phyloP scores from a whole-genome alignment of 768 basidiomycete species.

The Chalciporus pseudorubinellus region DNA sequence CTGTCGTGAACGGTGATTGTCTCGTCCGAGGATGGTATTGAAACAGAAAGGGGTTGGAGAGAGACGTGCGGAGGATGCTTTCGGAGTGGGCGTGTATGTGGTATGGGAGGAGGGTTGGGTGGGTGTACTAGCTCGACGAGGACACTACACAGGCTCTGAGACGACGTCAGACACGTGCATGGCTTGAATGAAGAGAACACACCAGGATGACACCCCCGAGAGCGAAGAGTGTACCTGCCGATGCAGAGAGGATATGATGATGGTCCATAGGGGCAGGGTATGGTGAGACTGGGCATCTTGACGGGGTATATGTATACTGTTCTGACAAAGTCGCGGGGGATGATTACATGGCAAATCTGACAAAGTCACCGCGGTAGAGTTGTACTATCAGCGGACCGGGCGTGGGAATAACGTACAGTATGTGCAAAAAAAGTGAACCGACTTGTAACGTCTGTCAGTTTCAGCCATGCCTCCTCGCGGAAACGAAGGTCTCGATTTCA shows the following conservation, averaged over 20 bases:
- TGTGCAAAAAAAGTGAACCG: neutral
- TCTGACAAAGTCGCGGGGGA: neutral
- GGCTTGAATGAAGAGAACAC: no score
- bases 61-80: neutral
- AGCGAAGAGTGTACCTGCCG: neutral
- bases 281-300: neutral
- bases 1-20: neutral
- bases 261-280: neutral
- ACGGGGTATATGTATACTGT: neutral
- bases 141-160: neutral
- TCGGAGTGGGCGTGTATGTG: neutral
- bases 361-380: no score
- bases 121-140: neutral
- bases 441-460: neutral
- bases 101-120: neutral
- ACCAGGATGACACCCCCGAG: neutral
- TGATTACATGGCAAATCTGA: no score
- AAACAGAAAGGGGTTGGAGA: neutral
- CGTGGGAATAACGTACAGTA: neutral
- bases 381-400: no score
- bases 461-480: conserved; percentile 46
- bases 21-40: neutral
- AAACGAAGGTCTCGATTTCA: conserved; percentile 76
- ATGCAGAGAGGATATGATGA: neutral
- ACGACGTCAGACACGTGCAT: no score